These are phyloP conservation scores for Tilletia caries DNA, from an alignment of 1,284 basidiomycete genomes.

Conservation along the genomic window DNA sequence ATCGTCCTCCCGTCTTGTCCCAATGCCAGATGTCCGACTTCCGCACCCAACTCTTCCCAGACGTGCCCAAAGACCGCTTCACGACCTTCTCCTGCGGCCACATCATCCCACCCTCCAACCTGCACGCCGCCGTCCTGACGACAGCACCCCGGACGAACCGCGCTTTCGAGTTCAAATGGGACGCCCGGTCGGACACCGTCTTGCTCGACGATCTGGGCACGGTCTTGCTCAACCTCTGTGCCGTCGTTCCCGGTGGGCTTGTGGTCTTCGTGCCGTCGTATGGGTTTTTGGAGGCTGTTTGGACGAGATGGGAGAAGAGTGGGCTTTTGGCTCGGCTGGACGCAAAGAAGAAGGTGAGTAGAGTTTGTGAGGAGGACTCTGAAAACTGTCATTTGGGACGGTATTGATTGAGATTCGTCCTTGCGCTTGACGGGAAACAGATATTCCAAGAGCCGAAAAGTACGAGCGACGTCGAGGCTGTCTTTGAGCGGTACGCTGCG, in stretches of 20 bases:
- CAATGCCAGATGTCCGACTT: slow-evolving; percentile 86
- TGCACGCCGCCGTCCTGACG: slow-evolving; percentile 73
- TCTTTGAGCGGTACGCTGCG: not conserved
- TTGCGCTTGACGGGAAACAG: not conserved
- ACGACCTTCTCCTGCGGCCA: slow-evolving; percentile 85
- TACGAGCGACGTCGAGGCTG: not conserved
- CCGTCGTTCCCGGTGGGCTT: slow-evolving; percentile 77
- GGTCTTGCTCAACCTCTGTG: slow-evolving; percentile 72
- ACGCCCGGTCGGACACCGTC: slow-evolving; percentile 67
- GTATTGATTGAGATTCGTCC: no score
- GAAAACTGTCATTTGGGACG: not conserved
- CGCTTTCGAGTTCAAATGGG: slow-evolving; percentile 75
- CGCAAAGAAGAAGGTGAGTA: slow-evolving; percentile 65
- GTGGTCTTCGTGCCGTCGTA: slow-evolving; percentile 95
- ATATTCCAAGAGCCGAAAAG: not conserved
- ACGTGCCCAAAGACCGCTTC: slow-evolving; percentile 65
- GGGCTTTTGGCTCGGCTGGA: slow-evolving; percentile 66
- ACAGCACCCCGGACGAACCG: slow-evolving; percentile 73
- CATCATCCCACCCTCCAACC: slow-evolving; percentile 77
- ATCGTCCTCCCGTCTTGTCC: no score
- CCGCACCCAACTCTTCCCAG: slow-evolving; percentile 73
- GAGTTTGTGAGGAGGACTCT: slow-evolving; percentile 28
- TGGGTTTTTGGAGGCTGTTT: slow-evolving; percentile 70
- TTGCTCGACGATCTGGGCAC: slow-evolving; percentile 78
- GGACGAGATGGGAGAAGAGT: slow-evolving; percentile 66